Percentiles rank a stretch among this genome's conserved stretches.
These are phyloP conservation scores for Mucor plumbeus DNA, from an alignment of 371 early-diverging fungal species.

Conservation along the genomic window DNA sequence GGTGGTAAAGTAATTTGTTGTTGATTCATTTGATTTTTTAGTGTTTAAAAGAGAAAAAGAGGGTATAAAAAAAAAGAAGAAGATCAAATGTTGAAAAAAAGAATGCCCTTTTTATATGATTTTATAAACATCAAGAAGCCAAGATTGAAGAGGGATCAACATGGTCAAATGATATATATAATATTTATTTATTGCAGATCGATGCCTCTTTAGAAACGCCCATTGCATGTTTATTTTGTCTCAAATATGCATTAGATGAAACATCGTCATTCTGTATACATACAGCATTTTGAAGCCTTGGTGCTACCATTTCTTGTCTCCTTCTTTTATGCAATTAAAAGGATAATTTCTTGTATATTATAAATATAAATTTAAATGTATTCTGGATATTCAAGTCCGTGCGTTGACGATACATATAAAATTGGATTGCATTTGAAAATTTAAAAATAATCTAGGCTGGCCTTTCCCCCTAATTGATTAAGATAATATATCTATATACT, in stretches of 20 bases:
- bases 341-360: neutral
- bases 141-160: constrained; percentile 11
- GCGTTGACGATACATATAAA: constrained; percentile 43
- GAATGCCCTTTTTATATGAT: neutral
- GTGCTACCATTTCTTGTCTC: neutral
- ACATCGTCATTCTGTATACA: constrained; percentile 22
- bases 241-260: constrained; percentile 21
- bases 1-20: constrained; percentile 29
- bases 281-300: neutral
- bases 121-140: neutral
- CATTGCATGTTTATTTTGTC: constrained; percentile 6
- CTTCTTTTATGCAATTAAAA: neutral
- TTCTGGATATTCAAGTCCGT: constrained; percentile 4
- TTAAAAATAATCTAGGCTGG: too few species aligned
- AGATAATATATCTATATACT: too few species aligned
- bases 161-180: constrained; percentile 22
- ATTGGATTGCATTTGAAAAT: constrained; percentile 26
- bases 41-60: neutral
- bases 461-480: too few species aligned
- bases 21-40: neutral
- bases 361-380: neutral
- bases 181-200: constrained; percentile 22
- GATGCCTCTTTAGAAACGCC: constrained; percentile 8
- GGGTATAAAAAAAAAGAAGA: constrained; percentile 12
- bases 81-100: neutral